Evolutionary conservation across 139 green algal species (phyloP), one percentile per base, ranked within the genome.

Genomic region (Micractinium sp.): DNA sequence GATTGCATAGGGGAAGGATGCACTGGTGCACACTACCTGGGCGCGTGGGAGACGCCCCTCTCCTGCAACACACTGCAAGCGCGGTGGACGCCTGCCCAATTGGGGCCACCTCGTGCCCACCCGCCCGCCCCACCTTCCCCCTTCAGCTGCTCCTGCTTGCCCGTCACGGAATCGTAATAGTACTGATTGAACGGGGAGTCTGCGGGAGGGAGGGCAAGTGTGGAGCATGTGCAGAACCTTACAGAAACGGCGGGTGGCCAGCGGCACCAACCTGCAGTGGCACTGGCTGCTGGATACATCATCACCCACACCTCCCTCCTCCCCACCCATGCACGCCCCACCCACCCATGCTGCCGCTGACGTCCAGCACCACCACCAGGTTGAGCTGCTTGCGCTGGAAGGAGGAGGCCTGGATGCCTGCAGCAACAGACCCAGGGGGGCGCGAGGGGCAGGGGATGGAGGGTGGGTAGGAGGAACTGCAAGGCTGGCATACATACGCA

Each of bases 291-390:
- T n/a, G n/a, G n/a, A n/a, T n/a, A n/a, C n/a, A n/a, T n/a, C n/a
- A n/a, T n/a, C n/a, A n/a, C n/a, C n/a, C n/a, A n/a, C n/a, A n/a
- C n/a, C n/a, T n/a, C n/a, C n/a, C n/a, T n/a, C n/a, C n/a, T n/a
- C n/a, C n/a, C n/a, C n/a, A n/a, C n/a, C n/a, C n/a, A n/a, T n/a
- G n/a, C 67, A 74, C 18, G 16, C 20, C 67, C 67, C 23, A 7
- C 35, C 2, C 67, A 67, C 61, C 18, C 90, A 92, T 92, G 69
- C 29, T 74, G 27, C 90, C 90, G 33, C 15, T 60, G 12, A 89
- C 73, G 73, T 92, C 90, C 36, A 92, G 78, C 76, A 92, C 19
- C 0, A 92, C 9, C 13, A 91, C 56, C 19, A 92, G 47, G 53
- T 92, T 89, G 41, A 92, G 53, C 29, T 31, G 33, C 3, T 41